Evolutionary conservation across 768 basidiomycete genomes (phyloP).

Genomic region (Rhizopogon vinicolor): DNA sequence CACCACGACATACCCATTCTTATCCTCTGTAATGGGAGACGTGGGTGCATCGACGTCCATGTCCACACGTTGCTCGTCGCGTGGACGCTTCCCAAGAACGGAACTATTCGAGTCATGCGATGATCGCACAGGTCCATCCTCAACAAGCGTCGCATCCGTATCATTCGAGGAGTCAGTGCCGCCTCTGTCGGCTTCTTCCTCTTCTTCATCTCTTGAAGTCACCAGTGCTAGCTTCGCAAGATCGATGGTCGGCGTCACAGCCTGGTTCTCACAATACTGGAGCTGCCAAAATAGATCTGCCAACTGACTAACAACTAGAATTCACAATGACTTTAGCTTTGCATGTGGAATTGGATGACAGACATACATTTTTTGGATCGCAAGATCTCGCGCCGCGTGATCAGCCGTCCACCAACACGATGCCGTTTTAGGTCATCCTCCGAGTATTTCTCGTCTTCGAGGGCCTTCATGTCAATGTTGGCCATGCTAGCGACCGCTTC

Average conservation of each 20-base stretch:
- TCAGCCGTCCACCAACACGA: slow-evolving; percentile 82
- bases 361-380: slow-evolving; percentile 80
- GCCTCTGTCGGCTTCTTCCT: slow-evolving; percentile 68
- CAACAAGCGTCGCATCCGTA: slow-evolving; percentile 85
- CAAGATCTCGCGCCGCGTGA: slow-evolving; percentile 75
- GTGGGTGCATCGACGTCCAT: slow-evolving; percentile 40
- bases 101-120: slow-evolving; percentile 38
- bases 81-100: slow-evolving; percentile 66
- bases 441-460: slow-evolving; percentile 67
- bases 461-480: slow-evolving; percentile 45
- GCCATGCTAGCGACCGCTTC: slow-evolving; percentile 64
- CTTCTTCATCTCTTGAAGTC: slow-evolving; percentile 87
- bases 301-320: slow-evolving; percentile 73
- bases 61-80: slow-evolving; percentile 51
- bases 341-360: slow-evolving; percentile 1
- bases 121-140: slow-evolving; percentile 51
- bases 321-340: slow-evolving; percentile 8
- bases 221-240: slow-evolving; percentile 89
- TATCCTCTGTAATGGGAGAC: slow-evolving; percentile 29
- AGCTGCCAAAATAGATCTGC: slow-evolving; percentile 76
- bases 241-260: slow-evolving; percentile 82
- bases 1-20: slow-evolving; percentile 39
- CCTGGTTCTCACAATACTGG: slow-evolving; percentile 55
- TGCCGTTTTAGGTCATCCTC: slow-evolving; percentile 81
- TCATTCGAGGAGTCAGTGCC: slow-evolving; percentile 82